phyloP scores from a whole-genome alignment of 345 rosid species.

The Gossypium raimondii region DNA sequence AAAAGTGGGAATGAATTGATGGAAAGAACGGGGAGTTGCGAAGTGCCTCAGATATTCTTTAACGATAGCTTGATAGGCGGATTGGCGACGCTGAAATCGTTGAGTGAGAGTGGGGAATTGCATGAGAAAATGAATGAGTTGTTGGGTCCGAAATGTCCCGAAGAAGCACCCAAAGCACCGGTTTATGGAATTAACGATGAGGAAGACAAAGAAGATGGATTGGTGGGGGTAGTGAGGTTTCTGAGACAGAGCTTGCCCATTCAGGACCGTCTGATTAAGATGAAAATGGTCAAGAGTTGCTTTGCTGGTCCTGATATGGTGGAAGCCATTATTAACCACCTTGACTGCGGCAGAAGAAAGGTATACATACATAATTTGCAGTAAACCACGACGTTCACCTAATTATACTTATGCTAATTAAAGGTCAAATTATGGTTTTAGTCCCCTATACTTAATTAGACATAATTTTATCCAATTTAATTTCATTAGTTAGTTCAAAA shows the following conservation, averaged over 20 bases:
- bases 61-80: constrained; percentile 82
- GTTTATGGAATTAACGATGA: constrained; percentile 61
- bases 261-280: constrained; percentile 76
- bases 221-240: constrained; percentile 42
- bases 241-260: constrained; percentile 69
- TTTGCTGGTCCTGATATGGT: constrained; percentile 75
- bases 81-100: constrained; percentile 66
- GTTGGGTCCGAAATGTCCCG: constrained; percentile 42
- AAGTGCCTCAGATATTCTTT: constrained; percentile 86
- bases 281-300: constrained; percentile 86
- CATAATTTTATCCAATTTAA: no score
- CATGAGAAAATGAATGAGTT: constrained; percentile 54
- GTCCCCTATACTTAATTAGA: no score
- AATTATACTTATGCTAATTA: no score
- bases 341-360: constrained; percentile 73
- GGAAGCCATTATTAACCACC: constrained; percentile 55
- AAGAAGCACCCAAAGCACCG: constrained; percentile 55
- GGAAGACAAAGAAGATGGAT: constrained; percentile 51
- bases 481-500: no score
- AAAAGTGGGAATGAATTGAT: constrained; percentile 56
- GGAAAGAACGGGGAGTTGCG: constrained; percentile 49
- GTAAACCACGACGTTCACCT: no score
- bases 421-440: no score
- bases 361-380: constrained; percentile 23
- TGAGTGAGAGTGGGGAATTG: constrained; percentile 64